Percentiles rank a stretch among this genome's conserved stretches.
Conservation (phyloP, 805 yeast species). For the Aciculoconidium aculeatum region DNA sequence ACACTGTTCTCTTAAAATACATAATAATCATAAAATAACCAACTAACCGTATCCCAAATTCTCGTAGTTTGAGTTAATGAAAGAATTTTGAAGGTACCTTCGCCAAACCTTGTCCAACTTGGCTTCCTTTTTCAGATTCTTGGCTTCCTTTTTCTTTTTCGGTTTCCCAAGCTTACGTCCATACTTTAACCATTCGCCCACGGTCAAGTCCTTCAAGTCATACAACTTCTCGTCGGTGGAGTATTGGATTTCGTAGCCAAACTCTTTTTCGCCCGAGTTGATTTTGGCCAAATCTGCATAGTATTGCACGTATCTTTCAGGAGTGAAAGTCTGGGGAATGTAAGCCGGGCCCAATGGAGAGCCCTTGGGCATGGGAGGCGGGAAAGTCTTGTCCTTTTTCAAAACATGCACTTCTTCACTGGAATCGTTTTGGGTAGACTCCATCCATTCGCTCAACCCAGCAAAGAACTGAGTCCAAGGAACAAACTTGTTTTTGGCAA, state of each 20-base stretch:
- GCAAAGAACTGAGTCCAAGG: slow-evolving; percentile 60
- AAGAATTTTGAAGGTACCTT: slow-evolving; percentile 50
- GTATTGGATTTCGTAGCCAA: slow-evolving; percentile 62
- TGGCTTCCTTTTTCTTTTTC: slow-evolving; percentile 13
- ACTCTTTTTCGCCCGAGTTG: slow-evolving; percentile 40
- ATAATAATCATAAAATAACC: neutral
- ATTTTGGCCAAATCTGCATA: slow-evolving; percentile 55
- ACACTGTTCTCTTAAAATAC: no score
- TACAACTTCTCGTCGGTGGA: slow-evolving; percentile 58
- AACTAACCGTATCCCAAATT: slow-evolving; percentile 37
- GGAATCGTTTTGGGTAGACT: slow-evolving; percentile 14
- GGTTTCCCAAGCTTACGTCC: slow-evolving; percentile 51
- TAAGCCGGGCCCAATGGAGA: slow-evolving; percentile 72
- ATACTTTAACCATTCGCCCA: slow-evolving; percentile 54
- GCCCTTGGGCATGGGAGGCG: slow-evolving; percentile 48
- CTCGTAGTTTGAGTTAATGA: slow-evolving; percentile 61
- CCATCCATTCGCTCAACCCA: slow-evolving; percentile 34
- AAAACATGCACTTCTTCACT: slow-evolving; percentile 6
- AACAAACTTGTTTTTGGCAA: slow-evolving; percentile 17
- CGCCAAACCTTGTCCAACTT: slow-evolving; percentile 48
- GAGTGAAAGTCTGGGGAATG: slow-evolving; percentile 63
- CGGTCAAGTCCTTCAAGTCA: slow-evolving; percentile 49
- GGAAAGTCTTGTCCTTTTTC: slow-evolving; percentile 56
- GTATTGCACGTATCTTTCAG: slow-evolving; percentile 67
- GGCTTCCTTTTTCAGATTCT: slow-evolving; percentile 8